These are phyloP conservation scores for Xylariaceae sp. DNA, from an alignment of 2,329 filamentous ascomycete species.

Conservation along the genomic window DNA sequence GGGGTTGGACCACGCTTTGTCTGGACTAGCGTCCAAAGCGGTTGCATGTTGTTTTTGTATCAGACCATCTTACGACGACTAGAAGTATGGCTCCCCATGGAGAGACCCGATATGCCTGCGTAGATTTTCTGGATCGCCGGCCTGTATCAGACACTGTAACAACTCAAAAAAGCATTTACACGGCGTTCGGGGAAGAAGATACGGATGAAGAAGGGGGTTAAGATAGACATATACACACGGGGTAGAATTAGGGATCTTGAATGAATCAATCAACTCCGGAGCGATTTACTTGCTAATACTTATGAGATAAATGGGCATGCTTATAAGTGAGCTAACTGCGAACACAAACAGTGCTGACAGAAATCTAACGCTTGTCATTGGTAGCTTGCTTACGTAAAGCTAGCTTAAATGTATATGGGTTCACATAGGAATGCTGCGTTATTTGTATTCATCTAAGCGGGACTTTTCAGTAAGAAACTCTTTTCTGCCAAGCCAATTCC, in stretches of 20 bases:
- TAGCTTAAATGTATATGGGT: not conserved
- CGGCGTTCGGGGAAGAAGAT: constrained; percentile 34
- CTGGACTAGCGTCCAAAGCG: constrained; percentile 97
- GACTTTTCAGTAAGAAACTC: not conserved
- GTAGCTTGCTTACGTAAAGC: too few species aligned
- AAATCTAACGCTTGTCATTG: too few species aligned
- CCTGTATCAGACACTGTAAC: constrained; percentile 23
- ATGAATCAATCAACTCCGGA: too few species aligned
- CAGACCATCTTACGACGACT: constrained; percentile 82
- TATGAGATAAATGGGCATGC: too few species aligned
- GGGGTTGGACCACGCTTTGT: constrained; percentile 90
- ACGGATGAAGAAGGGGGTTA: constrained; percentile 27
- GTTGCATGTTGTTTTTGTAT: constrained; percentile 95
- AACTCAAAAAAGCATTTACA: constrained; percentile 32
- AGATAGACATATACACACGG: constrained; percentile 28
- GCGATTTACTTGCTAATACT: not conserved
- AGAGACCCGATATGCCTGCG: constrained; percentile 34
- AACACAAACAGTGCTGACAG: too few species aligned
- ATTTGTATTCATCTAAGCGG: not conserved
- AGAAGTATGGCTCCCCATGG: constrained; percentile 52
- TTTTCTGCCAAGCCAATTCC: not conserved
- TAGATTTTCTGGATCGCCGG: constrained; percentile 15
- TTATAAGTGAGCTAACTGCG: too few species aligned
- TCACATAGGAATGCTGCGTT: not conserved
- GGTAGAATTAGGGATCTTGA: constrained; percentile 32